A percentile compares a stretch with the other conserved stretches of the same genome.
Evolutionary conservation across 2,329 filamentous ascomycete species (phyloP).

Genomic region (Pseudofabraea citricarpa): DNA sequence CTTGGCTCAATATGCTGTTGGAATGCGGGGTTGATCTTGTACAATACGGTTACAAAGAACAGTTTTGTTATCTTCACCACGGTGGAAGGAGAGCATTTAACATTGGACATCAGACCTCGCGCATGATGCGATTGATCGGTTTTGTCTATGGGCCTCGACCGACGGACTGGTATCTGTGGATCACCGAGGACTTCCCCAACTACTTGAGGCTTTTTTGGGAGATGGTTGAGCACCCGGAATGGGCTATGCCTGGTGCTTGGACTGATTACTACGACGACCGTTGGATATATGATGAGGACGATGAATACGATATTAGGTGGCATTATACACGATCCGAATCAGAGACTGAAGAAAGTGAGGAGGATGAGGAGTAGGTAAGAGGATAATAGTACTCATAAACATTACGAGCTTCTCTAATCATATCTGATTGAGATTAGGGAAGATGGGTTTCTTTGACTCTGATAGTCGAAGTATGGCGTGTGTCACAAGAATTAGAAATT

Average conservation of each 20-base stretch:
- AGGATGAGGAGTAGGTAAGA: too few species aligned
- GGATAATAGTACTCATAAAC: too few species aligned
- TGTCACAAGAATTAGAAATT: too few species aligned
- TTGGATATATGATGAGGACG: too few species aligned
- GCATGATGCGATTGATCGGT: slow-evolving; percentile 1
- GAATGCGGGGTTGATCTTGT: neutral
- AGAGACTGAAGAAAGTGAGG: too few species aligned
- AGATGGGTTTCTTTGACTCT: too few species aligned
- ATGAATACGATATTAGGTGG: too few species aligned
- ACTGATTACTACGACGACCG: too few species aligned
- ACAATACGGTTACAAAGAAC: neutral
- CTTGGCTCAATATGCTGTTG: neutral
- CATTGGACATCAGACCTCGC: neutral
- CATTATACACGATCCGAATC: too few species aligned
- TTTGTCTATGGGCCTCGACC: slow-evolving; percentile 7
- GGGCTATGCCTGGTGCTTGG: slow-evolving; percentile 10
- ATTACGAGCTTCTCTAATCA: too few species aligned
- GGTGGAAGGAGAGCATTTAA: neutral
- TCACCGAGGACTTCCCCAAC: neutral
- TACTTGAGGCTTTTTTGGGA: slow-evolving; percentile 7
- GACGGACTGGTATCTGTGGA: slow-evolving; percentile 9
- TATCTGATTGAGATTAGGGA: too few species aligned
- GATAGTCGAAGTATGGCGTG: too few species aligned
- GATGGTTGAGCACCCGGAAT: slow-evolving; percentile 7
- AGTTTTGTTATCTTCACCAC: neutral